Percentiles rank a stretch among this genome's conserved stretches.
Conservation (phyloP, 164 flowering plant genomes). For the Dillenia suffruticosa region DNA sequence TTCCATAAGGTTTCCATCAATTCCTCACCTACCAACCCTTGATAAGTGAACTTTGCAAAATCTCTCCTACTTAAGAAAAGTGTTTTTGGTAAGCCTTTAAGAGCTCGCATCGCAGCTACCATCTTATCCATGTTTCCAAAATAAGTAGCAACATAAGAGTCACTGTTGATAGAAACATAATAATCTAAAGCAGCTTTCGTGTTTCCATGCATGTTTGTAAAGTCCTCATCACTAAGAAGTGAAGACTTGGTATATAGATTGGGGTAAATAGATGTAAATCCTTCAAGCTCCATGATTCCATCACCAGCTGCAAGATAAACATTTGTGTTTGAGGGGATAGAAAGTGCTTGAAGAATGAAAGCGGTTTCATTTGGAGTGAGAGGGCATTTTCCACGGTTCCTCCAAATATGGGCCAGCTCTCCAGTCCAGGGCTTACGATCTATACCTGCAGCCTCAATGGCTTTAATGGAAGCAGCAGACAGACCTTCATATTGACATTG, state of each 20-base stretch:
- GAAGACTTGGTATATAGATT: slow-evolving; percentile 73
- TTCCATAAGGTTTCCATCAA: slow-evolving; percentile 67
- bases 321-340: slow-evolving; percentile 69
- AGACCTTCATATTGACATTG: slow-evolving; percentile 74
- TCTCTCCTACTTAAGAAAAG: slow-evolving; percentile 73
- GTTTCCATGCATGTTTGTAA: slow-evolving; percentile 87
- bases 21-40: slow-evolving; percentile 52
- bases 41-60: slow-evolving; percentile 51
- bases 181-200: slow-evolving; percentile 98
- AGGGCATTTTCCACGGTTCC: slow-evolving; percentile 92
- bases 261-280: slow-evolving; percentile 66
- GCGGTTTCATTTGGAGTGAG: slow-evolving; percentile 92
- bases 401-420: slow-evolving; percentile 72
- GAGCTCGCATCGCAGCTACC: slow-evolving; percentile 94
- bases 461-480: slow-evolving; percentile 52
- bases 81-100: slow-evolving; percentile 61
- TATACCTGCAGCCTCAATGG: slow-evolving; percentile 67
- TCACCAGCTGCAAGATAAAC: slow-evolving; percentile 96
- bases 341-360: slow-evolving; percentile 64
- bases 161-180: slow-evolving; percentile 83
- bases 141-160: slow-evolving; percentile 85
- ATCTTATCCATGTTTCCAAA: slow-evolving; percentile 99
- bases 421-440: slow-evolving; percentile 92
- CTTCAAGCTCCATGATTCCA: slow-evolving; percentile 84
- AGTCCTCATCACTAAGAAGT: slow-evolving; percentile 61